Evolutionary conservation across 208 protist genomes (phyloP), one percentile per base, ranked within the genome.

Genomic region (Crithidia expoeki): DNA sequence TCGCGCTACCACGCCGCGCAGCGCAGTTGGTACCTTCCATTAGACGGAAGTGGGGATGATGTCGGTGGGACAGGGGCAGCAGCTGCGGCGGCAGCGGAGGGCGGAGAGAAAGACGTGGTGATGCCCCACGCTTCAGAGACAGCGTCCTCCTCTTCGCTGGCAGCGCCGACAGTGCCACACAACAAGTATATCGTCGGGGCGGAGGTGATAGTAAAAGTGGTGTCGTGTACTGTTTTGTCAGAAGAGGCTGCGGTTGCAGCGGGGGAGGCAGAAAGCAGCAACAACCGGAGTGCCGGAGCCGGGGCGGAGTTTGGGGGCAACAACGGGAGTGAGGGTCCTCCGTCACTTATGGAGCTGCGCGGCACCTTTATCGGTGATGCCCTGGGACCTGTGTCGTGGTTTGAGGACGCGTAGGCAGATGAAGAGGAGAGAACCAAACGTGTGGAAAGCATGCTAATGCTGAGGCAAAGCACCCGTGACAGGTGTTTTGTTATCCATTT

Each of bases 371-470:
- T 84, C 5, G 90, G 86, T 16, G 89, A 88, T 34, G 85, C 81
- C 14, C 78, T 95, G 19, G 90, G 90, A 2, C 90, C 90, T 1
- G 72, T 85, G 19, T 55, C 79, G 44, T 95, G 90, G 88, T 95
- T 93, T 61, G 84, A 86, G 19, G 51, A 76, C 19, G 60, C 42
- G 57, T 42, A 57, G 23, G 57, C 47, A 2, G 33, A n/a, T n/a
- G n/a, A n/a, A n/a, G n/a, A n/a, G n/a, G n/a, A n/a, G n/a, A n/a
- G n/a, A n/a, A n/a, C n/a, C n/a, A n/a, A n/a, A n/a, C n/a, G n/a
- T n/a, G n/a, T n/a, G n/a, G n/a, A n/a, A n/a, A n/a, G n/a, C n/a
- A n/a, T n/a, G n/a, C n/a, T n/a, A n/a, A n/a, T n/a, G n/a, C n/a
- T n/a, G n/a, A n/a, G n/a, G n/a, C n/a, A n/a, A n/a, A n/a, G n/a